phyloP scores from a whole-genome alignment of 805 yeast genomes.

The Starmerella bacillaris region DNA sequence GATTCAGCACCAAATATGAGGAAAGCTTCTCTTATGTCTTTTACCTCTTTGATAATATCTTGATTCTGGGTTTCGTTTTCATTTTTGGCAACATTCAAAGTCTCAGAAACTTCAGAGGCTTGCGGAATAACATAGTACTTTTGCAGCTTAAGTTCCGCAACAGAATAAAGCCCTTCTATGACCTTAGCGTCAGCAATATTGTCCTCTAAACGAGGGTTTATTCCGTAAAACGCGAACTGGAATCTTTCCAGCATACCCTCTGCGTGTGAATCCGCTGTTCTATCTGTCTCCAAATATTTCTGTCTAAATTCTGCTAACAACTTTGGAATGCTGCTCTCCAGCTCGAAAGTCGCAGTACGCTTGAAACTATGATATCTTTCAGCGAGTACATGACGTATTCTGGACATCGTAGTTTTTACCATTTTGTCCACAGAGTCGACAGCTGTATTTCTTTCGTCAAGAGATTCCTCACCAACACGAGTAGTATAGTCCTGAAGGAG shows the following conservation, averaged over 20 bases:
- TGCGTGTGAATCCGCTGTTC: slow-evolving; percentile 38
- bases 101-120: slow-evolving; percentile 16
- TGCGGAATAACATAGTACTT: slow-evolving; percentile 31
- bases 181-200: slow-evolving; percentile 42
- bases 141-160: slow-evolving; percentile 50
- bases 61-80: no score
- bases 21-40: slow-evolving; percentile 31
- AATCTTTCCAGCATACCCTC: slow-evolving; percentile 59
- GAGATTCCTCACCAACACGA: slow-evolving; percentile 3
- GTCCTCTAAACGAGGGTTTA: slow-evolving; percentile 47
- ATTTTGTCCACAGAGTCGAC: slow-evolving; percentile 26
- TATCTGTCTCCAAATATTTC: slow-evolving; percentile 38
- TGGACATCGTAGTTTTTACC: slow-evolving; percentile 48
- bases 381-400: slow-evolving; percentile 69
- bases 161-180: slow-evolving; percentile 45
- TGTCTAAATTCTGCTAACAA: slow-evolving; percentile 41
- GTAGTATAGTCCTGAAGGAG: slow-evolving; percentile 29
- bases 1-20: slow-evolving; percentile 32
- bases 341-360: slow-evolving; percentile 32
- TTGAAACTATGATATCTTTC: slow-evolving; percentile 65
- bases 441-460: slow-evolving; percentile 6
- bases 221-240: slow-evolving; percentile 72
- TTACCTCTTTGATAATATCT: no score
- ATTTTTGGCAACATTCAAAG: no score
- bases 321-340: slow-evolving; percentile 25